These are phyloP conservation scores for Wickerhamomyces queroliae DNA, from an alignment of 805 yeast genomes.

Conservation along the genomic window DNA sequence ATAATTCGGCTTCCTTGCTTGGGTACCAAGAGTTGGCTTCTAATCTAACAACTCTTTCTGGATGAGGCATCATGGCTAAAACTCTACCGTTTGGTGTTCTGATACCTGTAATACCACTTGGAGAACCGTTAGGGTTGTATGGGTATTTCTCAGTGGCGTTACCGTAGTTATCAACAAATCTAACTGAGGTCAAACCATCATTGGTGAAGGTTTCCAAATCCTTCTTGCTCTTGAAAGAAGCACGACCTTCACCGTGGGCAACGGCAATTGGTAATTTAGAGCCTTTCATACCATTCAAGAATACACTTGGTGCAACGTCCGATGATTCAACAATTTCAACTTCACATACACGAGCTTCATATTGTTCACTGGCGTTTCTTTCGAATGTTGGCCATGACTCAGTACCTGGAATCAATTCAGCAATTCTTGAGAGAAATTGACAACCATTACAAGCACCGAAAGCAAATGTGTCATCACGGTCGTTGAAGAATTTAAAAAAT, in stretches of 20 bases:
- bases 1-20: constrained; percentile 43
- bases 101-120: constrained; percentile 89
- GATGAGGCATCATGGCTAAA: constrained; percentile 98
- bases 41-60: constrained; percentile 86
- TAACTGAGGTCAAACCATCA: constrained; percentile 55
- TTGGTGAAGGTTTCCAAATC: constrained; percentile 43
- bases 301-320: constrained; percentile 47
- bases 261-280: constrained; percentile 93
- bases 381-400: constrained; percentile 96
- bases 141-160: constrained; percentile 79
- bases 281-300: constrained; percentile 89
- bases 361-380: constrained; percentile 87
- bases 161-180: constrained; percentile 91
- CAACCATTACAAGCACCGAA: constrained; percentile 99
- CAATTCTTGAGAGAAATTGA: constrained; percentile 86
- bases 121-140: constrained; percentile 94
- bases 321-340: constrained; percentile 66
- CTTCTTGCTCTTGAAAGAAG: constrained; percentile 50
- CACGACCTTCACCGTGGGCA: constrained; percentile 98
- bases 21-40: constrained; percentile 94
- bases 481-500: constrained; percentile 77
- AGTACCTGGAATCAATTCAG: constrained; percentile 85
- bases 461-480: constrained; percentile 88
- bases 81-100: constrained; percentile 90
- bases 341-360: constrained; percentile 91